A percentile compares a stretch with the other conserved stretches of the same genome.
These are phyloP conservation scores for Platanthera guangdongensis DNA, from an alignment of 106 monocot species.

Conservation along the genomic window DNA sequence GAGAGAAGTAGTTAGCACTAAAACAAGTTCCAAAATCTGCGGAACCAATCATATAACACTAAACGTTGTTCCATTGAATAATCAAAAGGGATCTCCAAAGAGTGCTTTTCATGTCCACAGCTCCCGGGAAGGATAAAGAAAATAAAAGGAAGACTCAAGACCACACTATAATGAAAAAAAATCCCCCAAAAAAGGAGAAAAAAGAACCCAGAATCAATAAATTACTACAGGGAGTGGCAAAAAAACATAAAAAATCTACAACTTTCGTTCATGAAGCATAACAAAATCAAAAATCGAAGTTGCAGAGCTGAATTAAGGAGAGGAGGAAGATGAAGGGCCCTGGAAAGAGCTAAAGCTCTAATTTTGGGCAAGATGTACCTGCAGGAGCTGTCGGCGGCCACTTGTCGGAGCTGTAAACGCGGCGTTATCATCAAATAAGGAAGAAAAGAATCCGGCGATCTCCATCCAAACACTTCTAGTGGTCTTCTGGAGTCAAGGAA, in stretches of 20 bases:
- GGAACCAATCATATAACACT: neutral
- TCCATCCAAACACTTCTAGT: neutral
- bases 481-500: constrained; percentile 3
- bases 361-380: neutral
- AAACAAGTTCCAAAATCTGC: neutral
- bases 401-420: neutral
- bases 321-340: neutral
- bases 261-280: neutral
- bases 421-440: neutral
- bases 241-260: neutral
- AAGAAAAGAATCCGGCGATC: neutral
- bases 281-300: neutral
- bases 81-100: neutral
- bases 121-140: neutral
- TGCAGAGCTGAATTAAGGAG: neutral
- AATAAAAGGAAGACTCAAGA: neutral
- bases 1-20: neutral
- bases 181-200: neutral
- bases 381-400: neutral
- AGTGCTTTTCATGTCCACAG: neutral
- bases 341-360: neutral
- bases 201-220: neutral
- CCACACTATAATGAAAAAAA: neutral
- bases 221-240: neutral
- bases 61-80: neutral